A percentile compares a stretch with the other conserved stretches of the same genome.
phyloP scores from a whole-genome alignment of 495 filamentous ascomycete genomes.

The Podospora conica region DNA sequence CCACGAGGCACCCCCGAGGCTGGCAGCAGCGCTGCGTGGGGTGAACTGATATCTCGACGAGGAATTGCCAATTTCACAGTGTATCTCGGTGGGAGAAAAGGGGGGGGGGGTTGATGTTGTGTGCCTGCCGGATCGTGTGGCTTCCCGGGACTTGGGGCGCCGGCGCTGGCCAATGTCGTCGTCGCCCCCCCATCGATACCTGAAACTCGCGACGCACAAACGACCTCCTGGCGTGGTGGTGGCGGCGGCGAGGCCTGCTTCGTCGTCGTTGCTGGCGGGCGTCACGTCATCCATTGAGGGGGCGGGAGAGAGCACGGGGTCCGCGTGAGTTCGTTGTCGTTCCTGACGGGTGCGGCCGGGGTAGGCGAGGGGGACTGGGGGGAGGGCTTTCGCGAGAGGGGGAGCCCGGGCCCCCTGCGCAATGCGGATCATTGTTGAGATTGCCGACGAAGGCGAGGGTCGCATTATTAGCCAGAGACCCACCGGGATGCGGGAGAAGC shows the following conservation, averaged over 20 bases:
- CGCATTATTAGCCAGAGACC: conserved; percentile 4
- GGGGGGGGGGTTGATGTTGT: neutral
- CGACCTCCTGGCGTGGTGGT: neutral
- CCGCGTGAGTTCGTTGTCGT: neutral
- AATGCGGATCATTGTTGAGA: neutral
- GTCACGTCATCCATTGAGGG: neutral
- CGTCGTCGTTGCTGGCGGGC: neutral
- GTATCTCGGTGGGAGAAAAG: no score
- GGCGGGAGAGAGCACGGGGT: neutral
- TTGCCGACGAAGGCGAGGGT: conserved; percentile 8
- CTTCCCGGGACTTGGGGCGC: neutral
- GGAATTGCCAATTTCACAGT: neutral
- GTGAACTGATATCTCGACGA: neutral
- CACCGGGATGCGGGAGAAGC: conserved; percentile 16
- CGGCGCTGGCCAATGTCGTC: conserved; percentile 4
- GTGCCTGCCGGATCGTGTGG: neutral
- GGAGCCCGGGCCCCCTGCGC: neutral
- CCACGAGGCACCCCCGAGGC: neutral
- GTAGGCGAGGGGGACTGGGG: neutral
- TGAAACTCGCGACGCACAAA: conserved; percentile 10
- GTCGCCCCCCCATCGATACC: neutral
- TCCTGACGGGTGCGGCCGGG: neutral
- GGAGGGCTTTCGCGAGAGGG: neutral
- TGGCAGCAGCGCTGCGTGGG: neutral
- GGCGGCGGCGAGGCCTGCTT: neutral